Percentiles rank a stretch among this genome's conserved stretches.
Evolutionary conservation across 1,284 basidiomycete species (phyloP).

Genomic region (Austropuccinia psidii): DNA sequence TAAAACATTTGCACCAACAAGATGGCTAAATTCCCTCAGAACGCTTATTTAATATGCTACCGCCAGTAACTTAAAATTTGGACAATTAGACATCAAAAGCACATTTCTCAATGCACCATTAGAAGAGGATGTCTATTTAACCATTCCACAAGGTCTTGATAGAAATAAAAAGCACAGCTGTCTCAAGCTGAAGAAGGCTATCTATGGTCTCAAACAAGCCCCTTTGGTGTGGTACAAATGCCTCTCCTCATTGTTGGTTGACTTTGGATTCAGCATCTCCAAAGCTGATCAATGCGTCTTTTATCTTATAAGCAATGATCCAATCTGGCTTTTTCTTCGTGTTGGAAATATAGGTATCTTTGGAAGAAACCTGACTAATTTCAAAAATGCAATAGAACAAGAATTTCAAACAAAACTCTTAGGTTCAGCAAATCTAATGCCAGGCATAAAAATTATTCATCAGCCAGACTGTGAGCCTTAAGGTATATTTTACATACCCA

Average conservation of each 20-base stretch:
- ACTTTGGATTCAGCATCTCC: neutral
- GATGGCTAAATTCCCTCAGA: neutral
- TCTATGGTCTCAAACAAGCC: conserved; percentile 13
- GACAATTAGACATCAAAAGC: neutral
- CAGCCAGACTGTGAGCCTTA: no score
- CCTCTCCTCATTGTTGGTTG: neutral
- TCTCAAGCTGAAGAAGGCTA: neutral
- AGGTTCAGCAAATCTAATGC: no score
- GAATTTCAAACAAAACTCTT: no score
- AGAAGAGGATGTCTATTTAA: neutral
- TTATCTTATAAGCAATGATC: neutral
- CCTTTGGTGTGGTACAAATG: neutral
- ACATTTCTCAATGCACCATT: neutral
- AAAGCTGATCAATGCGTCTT: neutral
- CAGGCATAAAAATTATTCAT: no score
- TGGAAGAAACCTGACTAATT: no score
- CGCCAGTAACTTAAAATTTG: neutral
- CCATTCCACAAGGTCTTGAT: neutral
- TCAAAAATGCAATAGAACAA: no score
- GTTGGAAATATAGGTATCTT: neutral
- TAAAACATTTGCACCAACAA: neutral
- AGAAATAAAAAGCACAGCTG: neutral
- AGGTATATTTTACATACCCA: no score
- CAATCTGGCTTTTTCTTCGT: neutral
- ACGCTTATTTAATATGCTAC: neutral